Evolutionary conservation across 768 basidiomycete genomes (phyloP).

Genomic region (Mycena rebaudengoi): DNA sequence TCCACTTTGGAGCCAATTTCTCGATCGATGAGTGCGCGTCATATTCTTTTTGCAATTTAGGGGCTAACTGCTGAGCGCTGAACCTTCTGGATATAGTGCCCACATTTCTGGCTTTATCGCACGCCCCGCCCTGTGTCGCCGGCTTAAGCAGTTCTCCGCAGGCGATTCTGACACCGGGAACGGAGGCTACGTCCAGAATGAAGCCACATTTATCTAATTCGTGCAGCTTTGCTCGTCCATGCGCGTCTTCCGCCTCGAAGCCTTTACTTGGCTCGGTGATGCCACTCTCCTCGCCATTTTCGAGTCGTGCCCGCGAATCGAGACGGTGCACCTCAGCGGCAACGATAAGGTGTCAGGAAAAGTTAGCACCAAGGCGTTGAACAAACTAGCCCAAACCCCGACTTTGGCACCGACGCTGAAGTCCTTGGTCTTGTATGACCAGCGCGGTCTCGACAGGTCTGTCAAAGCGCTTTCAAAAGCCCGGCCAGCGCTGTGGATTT

Average conservation of each 20-base stretch:
- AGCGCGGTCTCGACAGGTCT: not conserved
- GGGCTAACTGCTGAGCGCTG: not conserved
- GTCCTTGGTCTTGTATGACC: conserved; percentile 5
- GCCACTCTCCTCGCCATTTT: conserved; percentile 16
- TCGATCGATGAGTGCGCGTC: conserved; percentile 20
- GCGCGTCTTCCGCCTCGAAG: conserved; percentile 16
- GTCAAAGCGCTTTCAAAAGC: conserved; percentile 13
- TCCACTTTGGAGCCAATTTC: conserved; percentile 11
- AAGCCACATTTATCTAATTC: conserved; percentile 9
- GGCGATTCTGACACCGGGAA: conserved; percentile 6
- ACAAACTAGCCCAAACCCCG: not conserved
- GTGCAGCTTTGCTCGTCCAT: conserved; percentile 6
- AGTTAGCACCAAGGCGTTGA: conserved; percentile 3
- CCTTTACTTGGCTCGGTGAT: conserved; percentile 6
- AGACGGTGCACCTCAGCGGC: conserved; percentile 8
- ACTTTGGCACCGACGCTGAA: conserved; percentile 12
- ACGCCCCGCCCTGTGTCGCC: not conserved
- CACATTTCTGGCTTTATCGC: conserved; percentile 5
- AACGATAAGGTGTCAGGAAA: not conserved
- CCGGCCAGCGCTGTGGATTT: conserved; percentile 16
- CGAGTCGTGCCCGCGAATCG: conserved; percentile 6
- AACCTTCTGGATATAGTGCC: not conserved
- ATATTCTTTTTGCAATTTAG: not conserved
- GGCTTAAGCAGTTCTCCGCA: conserved; percentile 8
- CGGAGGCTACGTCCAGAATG: conserved; percentile 8